Base-by-base conservation (phyloP, 2,329 filamentous ascomycete genomes). In the Cryoendolithus antarcticus region DNA sequence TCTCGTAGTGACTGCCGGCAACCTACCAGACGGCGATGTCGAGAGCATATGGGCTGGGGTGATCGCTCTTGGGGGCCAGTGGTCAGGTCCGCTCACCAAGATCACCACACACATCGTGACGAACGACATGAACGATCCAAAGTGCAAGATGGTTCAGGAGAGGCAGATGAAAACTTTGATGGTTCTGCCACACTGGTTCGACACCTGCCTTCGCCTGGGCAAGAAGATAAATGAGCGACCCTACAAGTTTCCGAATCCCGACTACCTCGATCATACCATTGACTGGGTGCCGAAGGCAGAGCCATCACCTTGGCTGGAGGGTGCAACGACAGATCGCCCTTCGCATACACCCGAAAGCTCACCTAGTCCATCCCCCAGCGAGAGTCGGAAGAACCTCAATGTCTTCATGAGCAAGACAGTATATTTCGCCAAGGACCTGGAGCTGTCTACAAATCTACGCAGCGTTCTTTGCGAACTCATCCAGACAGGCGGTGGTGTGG, bases 151-250 rank as follows among this genome's bases (percentile, higher is more conserved):
- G 39, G 81, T 80, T 1, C 48, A 67, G 32, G 65, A 71, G 6
- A 93, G 80, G 59, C 72, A 72, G 2, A 67, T 84, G 39, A 77
- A 76, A 39, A 77, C 77, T 60, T 88, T 86, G 61, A 81, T 95
- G 43, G 84, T 98, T 11, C 69, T 98, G 38, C 91, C 91, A 30
- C 91, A 96, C 57, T 96, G 91, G 86, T 95, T 98, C 56, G 89
- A 96, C 51, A 89, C 95, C 58, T 98, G 91, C 62, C 74, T 98
- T 49, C 91, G 84, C 61, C 75, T 98, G 21, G 88, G 89, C 36
- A 88, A 86, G 60, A 78, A 84, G 43, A 95, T 98, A 50, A 82
- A 85, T 50, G 91, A 98, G 58, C 66, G 69, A 5, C 91, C 91
- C 1, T 98, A 98, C 56, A 65, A 75, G 12, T 70, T 96, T 1